Evolutionary conservation across 371 early-diverging fungal genomes (phyloP), one percentile per base, ranked within the genome.

Genomic region (Haplosporangium sp.): DNA sequence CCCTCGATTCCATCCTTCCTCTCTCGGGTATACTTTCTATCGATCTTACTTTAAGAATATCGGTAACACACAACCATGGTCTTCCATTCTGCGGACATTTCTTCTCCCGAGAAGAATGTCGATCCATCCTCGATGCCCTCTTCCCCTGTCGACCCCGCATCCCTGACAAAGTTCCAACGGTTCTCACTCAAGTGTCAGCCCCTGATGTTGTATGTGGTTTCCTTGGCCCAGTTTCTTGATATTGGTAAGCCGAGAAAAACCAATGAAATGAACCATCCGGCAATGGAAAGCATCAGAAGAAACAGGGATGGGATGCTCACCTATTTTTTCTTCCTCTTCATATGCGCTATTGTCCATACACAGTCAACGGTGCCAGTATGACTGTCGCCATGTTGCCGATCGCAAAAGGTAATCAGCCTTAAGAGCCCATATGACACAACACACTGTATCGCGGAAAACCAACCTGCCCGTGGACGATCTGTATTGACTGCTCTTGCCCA

Each of bases 341-440:
- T 23, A 18, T 40, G 1, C 41, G 3, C 46, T 21, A 29, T 23
- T 42, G 1, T 40, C 54, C 36, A 1, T 9, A 16, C 45, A n/a
- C 51, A 76, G 77, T 79, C 50, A 69, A 72, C 42, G 79, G 79
- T 23, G 79, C 79, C 40, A 68, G 68, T 58, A 72, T 79, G 73
- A 72, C 79, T 1, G 79, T 79, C 23, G 79, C 79, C 0, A 67
- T 79, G 73, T 42, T 79, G 16, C 73, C 79, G 18, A 79, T 79
- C 41, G 69, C 79, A 45, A 68, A 47, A 50, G 67, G 64, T 64
- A 55, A 13, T 43, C 11, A 5, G 21, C 2, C 16, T 13, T 16
- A n/a, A 18, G 13, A n/a, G 16, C n/a, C 11, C 52, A 21, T 43
- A 14, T 43, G 43, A 9, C 10, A 9, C 43, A 43, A 16, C 45